Evolutionary conservation across 23 red algal species (phyloP).

Genomic region (Gracilaria gracilis): DNA sequence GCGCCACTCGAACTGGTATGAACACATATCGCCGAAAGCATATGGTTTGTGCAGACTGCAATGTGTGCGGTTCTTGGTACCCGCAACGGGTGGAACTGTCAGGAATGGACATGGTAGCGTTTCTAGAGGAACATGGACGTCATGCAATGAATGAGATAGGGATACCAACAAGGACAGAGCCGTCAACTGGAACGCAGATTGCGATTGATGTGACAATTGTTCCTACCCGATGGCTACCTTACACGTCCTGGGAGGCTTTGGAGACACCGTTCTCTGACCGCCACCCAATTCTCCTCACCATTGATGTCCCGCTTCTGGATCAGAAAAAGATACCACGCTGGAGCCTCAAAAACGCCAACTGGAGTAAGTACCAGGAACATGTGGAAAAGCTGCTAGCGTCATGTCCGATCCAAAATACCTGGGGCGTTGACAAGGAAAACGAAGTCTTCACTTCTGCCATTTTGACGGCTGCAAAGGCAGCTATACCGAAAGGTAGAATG

Average conservation of each 20-base stretch:
- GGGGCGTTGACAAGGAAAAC: not conserved
- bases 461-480: not conserved
- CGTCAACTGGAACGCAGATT: not conserved
- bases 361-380: not conserved
- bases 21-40: not conserved
- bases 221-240: not conserved
- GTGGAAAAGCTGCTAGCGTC: not conserved
- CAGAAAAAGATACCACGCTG: not conserved
- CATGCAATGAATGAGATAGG: not conserved
- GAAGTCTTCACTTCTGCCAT: not conserved
- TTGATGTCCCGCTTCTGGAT: not conserved
- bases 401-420: not conserved
- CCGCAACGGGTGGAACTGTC: too few species aligned
- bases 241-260: too few species aligned
- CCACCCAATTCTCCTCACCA: not conserved
- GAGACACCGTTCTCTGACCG: too few species aligned
- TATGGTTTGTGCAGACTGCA: too few species aligned
- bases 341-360: not conserved
- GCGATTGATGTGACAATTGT: not conserved
- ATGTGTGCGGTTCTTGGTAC: too few species aligned
- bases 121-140: not conserved
- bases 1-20: too few species aligned
- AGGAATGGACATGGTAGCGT: not conserved
- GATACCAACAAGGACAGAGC: not conserved
- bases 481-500: not conserved